Conservation (phyloP, 2,329 filamentous ascomycete species). For the Magnaporthiopsis incrustans region DNA sequence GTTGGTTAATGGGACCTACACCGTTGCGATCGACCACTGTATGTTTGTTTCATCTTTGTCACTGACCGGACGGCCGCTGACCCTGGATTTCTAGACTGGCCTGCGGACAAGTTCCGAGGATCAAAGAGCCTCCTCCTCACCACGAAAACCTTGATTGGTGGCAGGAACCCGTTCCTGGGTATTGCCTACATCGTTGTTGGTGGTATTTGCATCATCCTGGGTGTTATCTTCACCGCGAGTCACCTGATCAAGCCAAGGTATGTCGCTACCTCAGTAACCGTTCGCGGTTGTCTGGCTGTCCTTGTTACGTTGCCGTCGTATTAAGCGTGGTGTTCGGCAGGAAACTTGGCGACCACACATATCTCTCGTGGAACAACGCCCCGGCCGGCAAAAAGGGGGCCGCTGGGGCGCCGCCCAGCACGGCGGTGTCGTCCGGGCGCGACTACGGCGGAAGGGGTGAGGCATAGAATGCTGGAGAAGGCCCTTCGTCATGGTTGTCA, state of each 20-base stretch:
- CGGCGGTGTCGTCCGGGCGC: conserved; percentile 47
- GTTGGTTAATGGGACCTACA: conserved; percentile 67
- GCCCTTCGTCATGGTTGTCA: not conserved
- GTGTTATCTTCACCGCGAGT: conserved; percentile 78
- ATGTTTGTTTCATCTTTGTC: conserved; percentile 30
- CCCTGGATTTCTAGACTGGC: conserved; percentile 56
- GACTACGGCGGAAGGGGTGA: conserved; percentile 31
- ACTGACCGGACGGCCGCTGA: conserved; percentile 7
- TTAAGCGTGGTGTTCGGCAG: conserved; percentile 34
- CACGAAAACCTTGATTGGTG: conserved; percentile 86
- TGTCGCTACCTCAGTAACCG: conserved; percentile 20
- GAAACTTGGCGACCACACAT: conserved; percentile 96
- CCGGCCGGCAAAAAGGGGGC: conserved; percentile 35
- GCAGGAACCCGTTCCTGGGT: conserved; percentile 89
- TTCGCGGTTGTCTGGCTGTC: not conserved
- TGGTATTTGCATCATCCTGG: conserved; percentile 84
- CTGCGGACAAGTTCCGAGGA: conserved; percentile 68
- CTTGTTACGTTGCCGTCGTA: conserved; percentile 10
- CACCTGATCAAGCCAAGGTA: conserved; percentile 88
- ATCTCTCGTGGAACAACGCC: conserved; percentile 83
- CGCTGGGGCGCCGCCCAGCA: conserved; percentile 24
- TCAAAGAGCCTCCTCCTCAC: conserved; percentile 87
- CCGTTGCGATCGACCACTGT: conserved; percentile 72
- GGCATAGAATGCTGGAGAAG: conserved; percentile 5
- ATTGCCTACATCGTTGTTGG: conserved; percentile 95